Base-by-base conservation (phyloP, 2,329 filamentous ascomycete species). In the Nemania abortiva region DNA sequence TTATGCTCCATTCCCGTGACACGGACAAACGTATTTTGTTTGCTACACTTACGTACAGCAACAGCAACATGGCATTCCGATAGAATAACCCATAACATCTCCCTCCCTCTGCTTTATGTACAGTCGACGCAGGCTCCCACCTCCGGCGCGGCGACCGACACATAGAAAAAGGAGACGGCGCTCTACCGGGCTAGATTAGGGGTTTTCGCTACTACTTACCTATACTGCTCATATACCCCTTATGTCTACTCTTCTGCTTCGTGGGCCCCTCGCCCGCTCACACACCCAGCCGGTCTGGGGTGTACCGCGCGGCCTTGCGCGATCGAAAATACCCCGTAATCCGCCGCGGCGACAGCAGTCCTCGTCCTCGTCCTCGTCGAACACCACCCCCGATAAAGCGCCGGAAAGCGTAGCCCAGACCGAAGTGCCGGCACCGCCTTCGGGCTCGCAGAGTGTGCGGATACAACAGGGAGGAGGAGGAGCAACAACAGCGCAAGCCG, bases 261-360 rank as follows among this genome's bases (percentile, higher is more conserved):
- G 74, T 47, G 61, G 52, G 20, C 3, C 68, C 22, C 63, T 70
- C 13, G 61, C 75, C 54, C 74, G 76, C 69, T 70, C 69, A 13
- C 70, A 73, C 18, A 64, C 73, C 0, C 31, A 24, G 20, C 42
- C 45, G 15, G 27, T 61, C 27, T 49, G 61, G 27, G 56, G 70
- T 31, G 58, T 65, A 7, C 47, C 72, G 18, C 71, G 69, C 61
- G n/a, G 22, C 37, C 56, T 64, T 45, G 53, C 69, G n/a, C 54
- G 70, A 20, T 65, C 73, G 53, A 70, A 70, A 1, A 58, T 67
- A 2, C 13, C 42, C 11, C 56, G 34, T n/a, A 52, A n/a, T 22
- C 56, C 71, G 24, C 74, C 71, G 24, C 74, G 68, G 5, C 73
- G 75, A 53, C 66, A 70, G 22, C 72, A 77, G 53, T 77, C 74